Conservation (phyloP, 2,329 filamentous ascomycete species). For the Pseudocercospora pini-densiflorae region DNA sequence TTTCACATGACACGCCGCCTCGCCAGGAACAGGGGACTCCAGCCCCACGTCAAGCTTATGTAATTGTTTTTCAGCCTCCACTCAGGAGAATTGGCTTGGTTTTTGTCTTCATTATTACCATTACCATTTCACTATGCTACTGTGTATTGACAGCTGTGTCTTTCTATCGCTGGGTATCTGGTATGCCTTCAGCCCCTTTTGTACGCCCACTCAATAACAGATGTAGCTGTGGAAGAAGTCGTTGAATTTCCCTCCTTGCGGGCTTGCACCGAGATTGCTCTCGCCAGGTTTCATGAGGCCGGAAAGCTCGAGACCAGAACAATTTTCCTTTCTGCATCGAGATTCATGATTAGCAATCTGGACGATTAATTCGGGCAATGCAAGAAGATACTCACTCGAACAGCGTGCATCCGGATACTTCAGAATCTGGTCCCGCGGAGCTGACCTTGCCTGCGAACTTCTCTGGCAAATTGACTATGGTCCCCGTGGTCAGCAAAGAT, state of each 20-base stretch:
- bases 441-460: constrained; percentile 22
- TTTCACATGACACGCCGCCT: not conserved
- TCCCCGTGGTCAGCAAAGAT: not conserved
- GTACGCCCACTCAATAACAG: constrained; percentile 21
- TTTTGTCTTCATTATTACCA: not conserved
- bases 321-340: constrained; percentile 19
- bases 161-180: not conserved
- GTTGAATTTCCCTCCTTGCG: constrained; percentile 22
- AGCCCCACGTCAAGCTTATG: not conserved
- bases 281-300: constrained; percentile 21
- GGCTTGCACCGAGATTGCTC: constrained; percentile 13
- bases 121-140: constrained; percentile 1
- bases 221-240: constrained; percentile 25
- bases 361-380: not conserved
- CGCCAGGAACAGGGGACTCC: not conserved
- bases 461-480: constrained; percentile 23
- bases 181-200: not conserved
- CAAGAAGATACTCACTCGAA: constrained; percentile 20
- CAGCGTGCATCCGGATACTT: constrained; percentile 25
- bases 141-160: constrained; percentile 2
- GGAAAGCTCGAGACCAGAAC: constrained; percentile 17
- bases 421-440: constrained; percentile 24
- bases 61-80: not conserved
- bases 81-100: not conserved
- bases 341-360: not conserved